These are phyloP conservation scores for Chenopodium suecicum DNA, from an alignment of 148 eudicot species.

Conservation along the genomic window DNA sequence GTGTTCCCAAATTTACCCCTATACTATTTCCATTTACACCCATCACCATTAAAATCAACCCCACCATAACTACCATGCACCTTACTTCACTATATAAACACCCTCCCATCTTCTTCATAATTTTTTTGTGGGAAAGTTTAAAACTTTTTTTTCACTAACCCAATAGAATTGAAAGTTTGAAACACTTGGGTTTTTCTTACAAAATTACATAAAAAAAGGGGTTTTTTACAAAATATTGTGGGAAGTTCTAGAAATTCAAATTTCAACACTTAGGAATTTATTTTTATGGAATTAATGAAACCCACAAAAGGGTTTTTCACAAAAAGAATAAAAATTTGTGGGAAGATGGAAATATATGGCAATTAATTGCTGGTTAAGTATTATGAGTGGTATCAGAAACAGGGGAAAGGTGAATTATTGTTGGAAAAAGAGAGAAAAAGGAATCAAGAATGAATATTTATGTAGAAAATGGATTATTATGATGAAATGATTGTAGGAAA, in stretches of 20 bases:
- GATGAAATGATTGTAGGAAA: slow-evolving; percentile 12
- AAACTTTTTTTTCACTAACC: neutral
- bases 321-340: too few relatives aligned
- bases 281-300: too few relatives aligned
- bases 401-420: slow-evolving; percentile 8
- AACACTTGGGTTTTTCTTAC: neutral
- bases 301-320: too few relatives aligned
- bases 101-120: neutral
- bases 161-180: neutral
- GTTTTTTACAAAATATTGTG: slow-evolving; percentile 1
- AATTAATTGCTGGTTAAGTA: slow-evolving; percentile 10
- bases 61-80: slow-evolving; percentile 15
- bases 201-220: too few relatives aligned
- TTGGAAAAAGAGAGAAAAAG: neutral
- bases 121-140: neutral
- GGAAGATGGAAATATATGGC: neutral
- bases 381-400: neutral
- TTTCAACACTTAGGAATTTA: too few relatives aligned
- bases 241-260: neutral
- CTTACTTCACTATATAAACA: slow-evolving; percentile 19
- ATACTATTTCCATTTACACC: slow-evolving; percentile 40
- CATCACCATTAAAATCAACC: slow-evolving; percentile 20
- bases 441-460: neutral
- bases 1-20: slow-evolving; percentile 87
- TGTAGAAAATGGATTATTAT: slow-evolving; percentile 6